Conservation (phyloP, 495 filamentous ascomycete species). For the Apiosordaria backusii region DNA sequence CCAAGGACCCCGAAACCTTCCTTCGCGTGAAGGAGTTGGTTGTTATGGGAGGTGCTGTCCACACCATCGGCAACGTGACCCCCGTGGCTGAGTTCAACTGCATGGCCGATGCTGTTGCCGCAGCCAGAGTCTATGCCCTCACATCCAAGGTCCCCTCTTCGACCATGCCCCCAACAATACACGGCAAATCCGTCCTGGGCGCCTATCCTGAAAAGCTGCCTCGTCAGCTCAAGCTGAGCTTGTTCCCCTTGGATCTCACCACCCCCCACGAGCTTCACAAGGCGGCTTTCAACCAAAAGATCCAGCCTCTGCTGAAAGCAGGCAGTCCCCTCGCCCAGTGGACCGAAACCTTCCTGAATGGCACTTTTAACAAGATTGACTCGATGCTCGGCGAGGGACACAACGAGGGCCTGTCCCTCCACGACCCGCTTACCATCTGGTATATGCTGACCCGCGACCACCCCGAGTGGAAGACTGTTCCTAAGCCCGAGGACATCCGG, state of each 20-base stretch:
- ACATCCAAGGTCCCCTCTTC: conserved; percentile 71
- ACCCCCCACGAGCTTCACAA: conserved; percentile 64
- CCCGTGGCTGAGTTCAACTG: conserved; percentile 82
- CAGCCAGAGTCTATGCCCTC: conserved; percentile 84
- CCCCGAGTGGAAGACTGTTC: conserved; percentile 47
- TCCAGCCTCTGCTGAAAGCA: conserved; percentile 44
- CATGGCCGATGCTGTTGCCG: conserved; percentile 76
- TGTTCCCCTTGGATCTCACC: conserved; percentile 91
- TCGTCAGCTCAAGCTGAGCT: conserved; percentile 63
- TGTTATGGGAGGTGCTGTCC: conserved; percentile 93
- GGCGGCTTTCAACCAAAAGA: conserved; percentile 54
- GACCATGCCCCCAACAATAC: conserved; percentile 60
- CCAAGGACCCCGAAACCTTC: conserved; percentile 80
- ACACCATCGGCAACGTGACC: conserved; percentile 73
- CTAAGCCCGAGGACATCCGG: conserved; percentile 66
- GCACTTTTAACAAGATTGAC: conserved; percentile 73
- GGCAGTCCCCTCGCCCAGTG: conserved; percentile 81
- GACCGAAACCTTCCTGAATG: conserved; percentile 69
- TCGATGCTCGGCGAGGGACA: conserved; percentile 53
- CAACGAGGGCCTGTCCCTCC: conserved; percentile 63
- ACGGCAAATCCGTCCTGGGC: conserved; percentile 45
- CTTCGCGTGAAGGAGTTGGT: conserved; percentile 84
- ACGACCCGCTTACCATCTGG: conserved; percentile 89
- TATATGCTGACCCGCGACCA: conserved; percentile 64
- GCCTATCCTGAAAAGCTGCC: conserved; percentile 66